These are phyloP conservation scores for Floccularia luteovirens DNA, from an alignment of 768 basidiomycete genomes.

Conservation along the genomic window DNA sequence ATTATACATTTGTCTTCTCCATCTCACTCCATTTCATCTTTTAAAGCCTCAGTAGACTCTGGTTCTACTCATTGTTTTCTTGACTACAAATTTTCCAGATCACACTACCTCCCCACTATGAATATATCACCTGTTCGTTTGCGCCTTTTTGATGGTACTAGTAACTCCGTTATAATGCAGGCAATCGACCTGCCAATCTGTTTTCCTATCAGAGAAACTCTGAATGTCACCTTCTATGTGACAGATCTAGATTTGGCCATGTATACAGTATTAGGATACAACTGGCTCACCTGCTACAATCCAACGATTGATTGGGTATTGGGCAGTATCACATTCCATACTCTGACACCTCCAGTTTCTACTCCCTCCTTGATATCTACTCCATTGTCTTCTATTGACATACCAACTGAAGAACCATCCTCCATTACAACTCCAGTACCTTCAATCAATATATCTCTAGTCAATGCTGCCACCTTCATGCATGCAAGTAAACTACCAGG, in stretches of 20 bases:
- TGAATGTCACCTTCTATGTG: slow-evolving; percentile 3
- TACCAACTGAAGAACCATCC: no score
- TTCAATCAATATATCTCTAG: not conserved
- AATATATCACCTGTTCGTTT: not conserved
- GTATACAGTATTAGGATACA: slow-evolving; percentile 7
- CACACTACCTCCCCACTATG: not conserved
- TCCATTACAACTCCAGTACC: no score
- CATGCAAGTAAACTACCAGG: not conserved
- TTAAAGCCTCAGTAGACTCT: not conserved
- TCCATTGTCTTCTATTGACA: not conserved
- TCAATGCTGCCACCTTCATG: not conserved
- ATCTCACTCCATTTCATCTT: not conserved
- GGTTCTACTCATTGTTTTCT: slow-evolving; percentile 1
- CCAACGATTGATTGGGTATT: slow-evolving; percentile 8
- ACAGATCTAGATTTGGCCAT: slow-evolving; percentile 2
- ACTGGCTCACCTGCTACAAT: slow-evolving; percentile 11
- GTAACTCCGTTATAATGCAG: not conserved
- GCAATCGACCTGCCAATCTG: not conserved
- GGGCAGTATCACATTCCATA: slow-evolving; percentile 4
- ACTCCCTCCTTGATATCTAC: not conserved
- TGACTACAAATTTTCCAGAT: not conserved
- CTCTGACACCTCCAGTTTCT: no score
- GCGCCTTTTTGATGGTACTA: slow-evolving; percentile 2
- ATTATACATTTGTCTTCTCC: no score
- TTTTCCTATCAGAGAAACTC: not conserved